Base-by-base conservation (phyloP, 176 grass and related monocot species). In the Zizania latifolia region DNA sequence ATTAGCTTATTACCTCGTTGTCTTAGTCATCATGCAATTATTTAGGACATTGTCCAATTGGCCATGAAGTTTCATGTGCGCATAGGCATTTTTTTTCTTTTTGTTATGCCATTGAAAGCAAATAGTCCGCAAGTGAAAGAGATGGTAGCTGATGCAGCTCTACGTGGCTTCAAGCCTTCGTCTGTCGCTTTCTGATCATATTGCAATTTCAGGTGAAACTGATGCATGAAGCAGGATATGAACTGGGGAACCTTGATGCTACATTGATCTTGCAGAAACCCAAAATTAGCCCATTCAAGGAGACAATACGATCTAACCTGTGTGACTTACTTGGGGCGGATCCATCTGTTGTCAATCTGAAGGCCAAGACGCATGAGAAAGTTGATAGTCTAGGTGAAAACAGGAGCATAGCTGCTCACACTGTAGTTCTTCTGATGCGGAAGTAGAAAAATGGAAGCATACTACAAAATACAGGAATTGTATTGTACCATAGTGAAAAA, bases 351-450 rank as follows among this genome's bases (percentile, higher is more conserved):
- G 84, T 99, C 24, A 99, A 99, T 76, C 92, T 99, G 51, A 99
- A 99, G 88, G 95, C 95, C 38, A 99, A 99, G 77, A 99, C 89
- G 0, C 95, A 99, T 29, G 95, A 99, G 71, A 94, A 99, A 77
- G 95, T 99, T 0, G 95, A 99, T 70, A 99, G 95, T 81, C 87
- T 99, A 32, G 95, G 95, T 32, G 95, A 99, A 71, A 99, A 99
- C 36, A 88, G 89, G 78, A 99, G 95, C 72, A 94, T 99, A 55
- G 95, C 95, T 68, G 95, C 95, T 23, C 95, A 99, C 62, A 99
- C 95, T 6, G 92, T 99, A 55, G 76, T 97, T 78, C 88, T 97
- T 50, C 88, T 97, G 23, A 89, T 89, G 82, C 58, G 77, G 15
- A 99, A 99, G 63, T 94, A 91, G 71, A 51, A 19, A 77, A 36